Evolutionary conservation across 768 basidiomycete species (phyloP), one percentile per base, ranked within the genome.

Genomic region (Psilocybe cyanescens): DNA sequence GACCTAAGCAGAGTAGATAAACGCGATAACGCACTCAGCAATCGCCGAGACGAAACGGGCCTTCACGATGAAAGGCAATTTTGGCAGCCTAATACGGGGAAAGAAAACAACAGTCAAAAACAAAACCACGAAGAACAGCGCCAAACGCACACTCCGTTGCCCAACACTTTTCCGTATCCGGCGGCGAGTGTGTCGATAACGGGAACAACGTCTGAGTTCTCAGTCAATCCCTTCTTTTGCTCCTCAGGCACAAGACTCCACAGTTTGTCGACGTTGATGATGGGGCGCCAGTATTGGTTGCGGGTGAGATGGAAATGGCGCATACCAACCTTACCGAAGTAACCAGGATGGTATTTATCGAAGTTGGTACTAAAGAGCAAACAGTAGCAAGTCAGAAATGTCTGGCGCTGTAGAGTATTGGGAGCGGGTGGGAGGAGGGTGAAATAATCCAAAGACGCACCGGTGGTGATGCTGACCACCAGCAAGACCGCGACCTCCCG

Each of bases 261-360:
- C 56, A 97, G 85, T 82, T 96, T 96, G 86, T 99, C 97, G 77
- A 99, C 89, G 83, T 99, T 99, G 90, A 99, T 93, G 75, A 90
- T 91, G 17, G 97, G 95, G 65, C 91, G 87, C 95, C 94, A 97
- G 79, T 88, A 83, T 68, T 84, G 78, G 79, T 97, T 97, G 79
- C 89, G 90, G 58, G 92, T 95, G 65, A 95, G 79, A 78, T 99
- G 97, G 92, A 91, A 99, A 79, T 90, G 90, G 75, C 97, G 89
- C 97, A 99, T 99, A 94, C 97, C 97, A 76, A 97, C 94, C 83
- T 98, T 98, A 85, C 96, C 96, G 78, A 97, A 99, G 94, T 98
- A 98, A 92, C 96, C 96, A 78, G 95, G 95, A 82, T 98, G 96
- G 91, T 95, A 98, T 82, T 97, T 97, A 81, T 97, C 95, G 74